phyloP scores from a whole-genome alignment of 2,329 filamentous ascomycete genomes.

The Pseudofabraea citricarpa region DNA sequence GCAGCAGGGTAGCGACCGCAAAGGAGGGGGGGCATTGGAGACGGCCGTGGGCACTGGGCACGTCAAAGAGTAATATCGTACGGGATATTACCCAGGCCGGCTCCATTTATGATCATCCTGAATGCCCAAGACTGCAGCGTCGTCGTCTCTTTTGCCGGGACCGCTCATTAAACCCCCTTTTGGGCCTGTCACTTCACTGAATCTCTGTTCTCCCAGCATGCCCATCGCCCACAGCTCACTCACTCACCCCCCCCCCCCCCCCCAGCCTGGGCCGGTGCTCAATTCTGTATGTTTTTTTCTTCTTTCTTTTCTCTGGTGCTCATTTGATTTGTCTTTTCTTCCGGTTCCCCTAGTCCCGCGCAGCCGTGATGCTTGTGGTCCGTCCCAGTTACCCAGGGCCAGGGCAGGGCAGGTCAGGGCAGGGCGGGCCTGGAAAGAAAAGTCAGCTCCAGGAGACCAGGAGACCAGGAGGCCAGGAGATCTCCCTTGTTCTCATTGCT shows the following conservation, averaged over 20 bases:
- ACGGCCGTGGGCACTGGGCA: too few relatives aligned
- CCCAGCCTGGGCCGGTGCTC: too few relatives aligned
- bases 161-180: neutral
- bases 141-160: neutral
- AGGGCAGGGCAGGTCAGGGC: too few relatives aligned
- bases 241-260: too few relatives aligned
- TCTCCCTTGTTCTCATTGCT: neutral
- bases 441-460: too few relatives aligned
- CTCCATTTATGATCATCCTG: neutral
- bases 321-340: conserved; percentile 26
- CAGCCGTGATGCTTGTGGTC: conserved; percentile 12
- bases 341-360: conserved; percentile 23
- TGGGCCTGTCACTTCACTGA: too few relatives aligned
- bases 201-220: too few relatives aligned
- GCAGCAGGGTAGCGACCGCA: neutral
- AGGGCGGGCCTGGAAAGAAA: too few relatives aligned
- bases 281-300: neutral
- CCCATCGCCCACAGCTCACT: too few relatives aligned
- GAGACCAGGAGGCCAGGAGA: too few relatives aligned
- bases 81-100: neutral
- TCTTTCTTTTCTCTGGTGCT: conserved; percentile 7
- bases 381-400: conserved; percentile 6
- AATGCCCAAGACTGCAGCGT: neutral
- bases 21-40: neutral
- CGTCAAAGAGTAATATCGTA: too few relatives aligned